Percentiles rank a stretch among this genome's conserved stretches.
Evolutionary conservation across 208 protist species (phyloP).

Genomic region (Leishmania martiniquensis): DNA sequence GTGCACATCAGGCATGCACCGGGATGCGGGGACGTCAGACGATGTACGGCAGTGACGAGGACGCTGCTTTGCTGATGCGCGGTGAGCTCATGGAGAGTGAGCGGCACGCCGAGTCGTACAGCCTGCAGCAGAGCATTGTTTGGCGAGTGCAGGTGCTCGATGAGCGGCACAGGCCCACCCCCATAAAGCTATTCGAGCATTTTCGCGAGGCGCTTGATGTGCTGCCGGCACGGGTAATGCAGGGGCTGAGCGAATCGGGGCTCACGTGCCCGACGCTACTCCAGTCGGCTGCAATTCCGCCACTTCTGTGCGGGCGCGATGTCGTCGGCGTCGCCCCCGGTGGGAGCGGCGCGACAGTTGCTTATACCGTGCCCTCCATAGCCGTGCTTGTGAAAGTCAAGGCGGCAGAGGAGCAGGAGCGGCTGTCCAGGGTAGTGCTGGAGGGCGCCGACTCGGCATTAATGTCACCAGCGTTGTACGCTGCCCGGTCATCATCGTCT

Average conservation of each 20-base stretch:
- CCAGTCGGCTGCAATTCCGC: constrained; percentile 81
- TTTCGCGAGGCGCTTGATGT: constrained; percentile 51
- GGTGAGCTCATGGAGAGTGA: constrained; percentile 55
- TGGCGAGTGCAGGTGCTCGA: constrained; percentile 62
- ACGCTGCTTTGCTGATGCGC: constrained; percentile 34
- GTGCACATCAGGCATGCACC: constrained; percentile 16
- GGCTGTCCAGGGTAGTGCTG: background rate
- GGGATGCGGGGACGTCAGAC: constrained; percentile 19
- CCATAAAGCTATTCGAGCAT: constrained; percentile 40
- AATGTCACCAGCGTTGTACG: background rate
- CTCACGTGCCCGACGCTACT: constrained; percentile 78
- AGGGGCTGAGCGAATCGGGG: constrained; percentile 39
- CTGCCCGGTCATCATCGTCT: background rate
- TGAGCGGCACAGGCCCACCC: constrained; percentile 39
- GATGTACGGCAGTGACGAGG: constrained; percentile 24
- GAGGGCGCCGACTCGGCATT: background rate
- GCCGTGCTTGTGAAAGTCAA: constrained; percentile 33
- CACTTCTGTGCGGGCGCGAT: constrained; percentile 87
- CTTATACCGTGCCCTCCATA: constrained; percentile 95
- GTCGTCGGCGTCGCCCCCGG: constrained; percentile 94
- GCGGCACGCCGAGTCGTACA: constrained; percentile 31
- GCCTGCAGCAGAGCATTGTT: constrained; percentile 38
- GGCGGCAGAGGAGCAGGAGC: constrained; percentile 1
- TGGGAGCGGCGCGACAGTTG: constrained; percentile 97
- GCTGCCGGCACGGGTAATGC: constrained; percentile 51